A percentile compares a stretch with the other conserved stretches of the same genome.
These are phyloP conservation scores for Magnusiomyces paraingens DNA, from an alignment of 1,139 yeast genomes.

Conservation along the genomic window DNA sequence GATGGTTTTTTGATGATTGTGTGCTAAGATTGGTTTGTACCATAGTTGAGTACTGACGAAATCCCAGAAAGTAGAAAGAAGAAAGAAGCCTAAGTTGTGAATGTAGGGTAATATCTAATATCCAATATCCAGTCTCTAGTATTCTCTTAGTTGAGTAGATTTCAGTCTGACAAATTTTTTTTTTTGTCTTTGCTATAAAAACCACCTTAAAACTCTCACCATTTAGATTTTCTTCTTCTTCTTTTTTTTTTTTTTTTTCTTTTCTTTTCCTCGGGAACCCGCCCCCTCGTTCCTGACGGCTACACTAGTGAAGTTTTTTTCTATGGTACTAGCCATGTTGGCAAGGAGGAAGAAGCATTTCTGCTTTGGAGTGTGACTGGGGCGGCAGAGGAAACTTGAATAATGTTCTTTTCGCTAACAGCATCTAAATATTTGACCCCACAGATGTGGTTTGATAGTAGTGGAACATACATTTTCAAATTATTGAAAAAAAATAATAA, in stretches of 20 bases:
- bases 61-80: no score
- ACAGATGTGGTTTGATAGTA: slow-evolving; percentile 24
- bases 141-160: no score
- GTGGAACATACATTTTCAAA: slow-evolving; percentile 18
- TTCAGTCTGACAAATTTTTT: no score
- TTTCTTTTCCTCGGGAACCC: slow-evolving; percentile 7
- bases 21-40: no score
- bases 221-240: not conserved
- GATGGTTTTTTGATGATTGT: no score
- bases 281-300: slow-evolving; percentile 9
- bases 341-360: slow-evolving; percentile 9
- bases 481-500: no score
- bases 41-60: no score
- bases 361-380: slow-evolving; percentile 13
- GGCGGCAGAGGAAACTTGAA: slow-evolving; percentile 13
- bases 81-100: no score
- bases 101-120: no score
- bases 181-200: no score
- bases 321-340: slow-evolving; percentile 10
- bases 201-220: no score
- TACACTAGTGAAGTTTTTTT: slow-evolving; percentile 7
- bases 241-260: not conserved
- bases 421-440: slow-evolving; percentile 15
- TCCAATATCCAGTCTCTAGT: no score
- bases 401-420: slow-evolving; percentile 22